Percentiles rank a stretch among this genome's conserved stretches.
These are phyloP conservation scores for Saksenaea oblongispora DNA, from an alignment of 371 early-diverging fungal genomes.

Conservation along the genomic window DNA sequence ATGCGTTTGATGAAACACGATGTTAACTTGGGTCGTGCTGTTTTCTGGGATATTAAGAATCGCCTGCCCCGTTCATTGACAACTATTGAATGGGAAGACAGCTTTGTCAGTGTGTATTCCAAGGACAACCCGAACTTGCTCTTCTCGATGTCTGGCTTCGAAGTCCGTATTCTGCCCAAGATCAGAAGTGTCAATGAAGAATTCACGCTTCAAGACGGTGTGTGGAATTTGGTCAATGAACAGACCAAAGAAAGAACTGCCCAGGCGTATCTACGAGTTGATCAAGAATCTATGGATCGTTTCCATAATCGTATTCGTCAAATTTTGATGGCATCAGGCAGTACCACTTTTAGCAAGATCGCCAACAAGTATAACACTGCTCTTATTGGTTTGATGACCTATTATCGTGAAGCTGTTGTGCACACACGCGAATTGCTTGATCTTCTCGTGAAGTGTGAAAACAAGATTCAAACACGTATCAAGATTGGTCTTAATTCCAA, in stretches of 20 bases:
- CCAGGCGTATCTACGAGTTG: constrained; percentile 94
- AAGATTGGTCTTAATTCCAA: constrained; percentile 99
- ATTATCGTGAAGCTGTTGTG: constrained; percentile 97
- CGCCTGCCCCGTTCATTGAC: constrained; percentile 96
- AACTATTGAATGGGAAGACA: constrained; percentile 97
- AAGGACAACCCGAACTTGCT: constrained; percentile 96
- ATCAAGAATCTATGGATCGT: constrained; percentile 87
- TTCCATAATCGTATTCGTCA: constrained; percentile 97
- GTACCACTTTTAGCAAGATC: constrained; percentile 98
- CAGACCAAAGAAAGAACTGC: constrained; percentile 97
- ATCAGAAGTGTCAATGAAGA: constrained; percentile 84
- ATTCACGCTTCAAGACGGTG: constrained; percentile 92
- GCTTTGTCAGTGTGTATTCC: constrained; percentile 94
- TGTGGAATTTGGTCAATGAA: constrained; percentile 97
- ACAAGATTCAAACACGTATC: constrained; percentile 98
- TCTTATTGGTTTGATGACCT: constrained; percentile 96
- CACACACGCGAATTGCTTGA: constrained; percentile 97
- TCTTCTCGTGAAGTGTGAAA: constrained; percentile 94
- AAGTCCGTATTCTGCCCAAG: constrained; percentile 90
- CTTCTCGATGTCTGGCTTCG: constrained; percentile 90
- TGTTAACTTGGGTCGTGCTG: constrained; percentile 79
- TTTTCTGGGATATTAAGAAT: constrained; percentile 98
- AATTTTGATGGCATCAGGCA: constrained; percentile 96
- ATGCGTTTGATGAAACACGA: constrained; percentile 99
- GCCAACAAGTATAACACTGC: constrained; percentile 97